Base-by-base conservation (phyloP, 2,329 filamentous ascomycete species). In the Microdochium paspali region DNA sequence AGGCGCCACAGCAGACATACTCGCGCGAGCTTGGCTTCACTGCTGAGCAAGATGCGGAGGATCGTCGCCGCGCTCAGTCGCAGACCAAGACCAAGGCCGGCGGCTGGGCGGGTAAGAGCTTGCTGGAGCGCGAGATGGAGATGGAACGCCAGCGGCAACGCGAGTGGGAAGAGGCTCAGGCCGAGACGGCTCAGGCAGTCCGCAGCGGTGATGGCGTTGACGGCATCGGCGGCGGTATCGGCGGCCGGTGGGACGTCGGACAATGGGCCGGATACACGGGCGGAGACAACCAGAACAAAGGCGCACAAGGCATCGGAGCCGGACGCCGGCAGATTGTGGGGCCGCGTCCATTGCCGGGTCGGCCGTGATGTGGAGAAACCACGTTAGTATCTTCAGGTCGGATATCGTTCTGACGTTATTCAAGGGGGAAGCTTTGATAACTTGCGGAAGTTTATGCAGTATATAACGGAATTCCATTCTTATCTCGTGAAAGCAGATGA, bases 71-170 rank as follows among this genome's bases (percentile, higher is more conserved):
- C 12, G 65, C 67, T 1, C 73, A 77, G 46, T 71, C 76, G 10
- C 81, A 85, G 58, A 64, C 68, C 44, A 74, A 77, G 60, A 84
- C 80, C 20, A 81, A 80, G 61, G 77, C 80, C 1, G 76, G 70
- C 24, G 80, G 78, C 0, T 80, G 76, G 76, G 80, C 80, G 1
- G 75, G 75, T 53, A 86, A 84, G 67, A 85, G 82, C 0, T 72
- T 90, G 10, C 74, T 90, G 1, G 86, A 90, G 66, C 79, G 84
- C 24, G 86, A 90, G 65, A 89, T 90, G 84, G 85, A 90, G 62
- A 72, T 84, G 61, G 86, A 90, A 64, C 74, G 86, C 9, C 79
- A 88, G 67, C 73, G 85, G 13, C 86, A 90, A 66, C 76, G 74
- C 48, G 86, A 90, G 61, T 90, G 87, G 87, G 87, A 93, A 62